Percentiles rank a stretch among this genome's conserved stretches.
Evolutionary conservation across 2,329 filamentous ascomycete genomes (phyloP).

Genomic region (Iodosphaeria phyllophila): DNA sequence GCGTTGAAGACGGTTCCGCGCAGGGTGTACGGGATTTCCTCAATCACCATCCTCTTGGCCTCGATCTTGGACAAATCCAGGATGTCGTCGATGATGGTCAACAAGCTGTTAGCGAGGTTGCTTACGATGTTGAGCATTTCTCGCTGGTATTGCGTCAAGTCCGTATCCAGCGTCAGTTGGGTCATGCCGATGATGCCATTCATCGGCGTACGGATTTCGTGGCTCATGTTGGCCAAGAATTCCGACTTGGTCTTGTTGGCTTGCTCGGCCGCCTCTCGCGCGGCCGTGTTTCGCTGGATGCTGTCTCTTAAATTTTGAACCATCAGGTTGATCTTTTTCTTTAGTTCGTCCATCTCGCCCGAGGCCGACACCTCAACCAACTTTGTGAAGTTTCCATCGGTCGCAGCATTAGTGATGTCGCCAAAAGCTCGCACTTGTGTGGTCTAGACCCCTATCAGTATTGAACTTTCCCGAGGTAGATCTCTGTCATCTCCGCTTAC

Average conservation of each 20-base stretch:
- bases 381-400: slow-evolving; percentile 92
- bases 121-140: slow-evolving; percentile 99
- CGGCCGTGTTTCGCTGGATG: slow-evolving; percentile 91
- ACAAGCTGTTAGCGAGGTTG: slow-evolving; percentile 82
- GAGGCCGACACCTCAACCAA: slow-evolving; percentile 93
- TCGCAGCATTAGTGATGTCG: slow-evolving; percentile 94
- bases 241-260: slow-evolving; percentile 98
- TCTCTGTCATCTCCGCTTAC: slow-evolving; percentile 16
- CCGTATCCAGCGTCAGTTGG: slow-evolving; percentile 83
- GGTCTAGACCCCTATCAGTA: slow-evolving; percentile 40
- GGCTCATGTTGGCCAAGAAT: slow-evolving; percentile 96
- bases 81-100: slow-evolving; percentile 90
- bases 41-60: slow-evolving; percentile 94
- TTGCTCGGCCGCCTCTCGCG: slow-evolving; percentile 85
- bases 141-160: slow-evolving; percentile 84
- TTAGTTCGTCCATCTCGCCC: slow-evolving; percentile 97
- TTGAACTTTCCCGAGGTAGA: slow-evolving; percentile 1
- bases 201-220: slow-evolving; percentile 94
- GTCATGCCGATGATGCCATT: slow-evolving; percentile 98
- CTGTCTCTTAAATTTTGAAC: slow-evolving; percentile 87
- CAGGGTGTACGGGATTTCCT: slow-evolving; percentile 90
- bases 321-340: slow-evolving; percentile 99
- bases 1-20: slow-evolving; percentile 94
- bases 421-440: slow-evolving; percentile 96
- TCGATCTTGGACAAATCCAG: slow-evolving; percentile 68